Conservation (phyloP, 139 green algal genomes). For the Chlamydomonas schloesseri region DNA sequence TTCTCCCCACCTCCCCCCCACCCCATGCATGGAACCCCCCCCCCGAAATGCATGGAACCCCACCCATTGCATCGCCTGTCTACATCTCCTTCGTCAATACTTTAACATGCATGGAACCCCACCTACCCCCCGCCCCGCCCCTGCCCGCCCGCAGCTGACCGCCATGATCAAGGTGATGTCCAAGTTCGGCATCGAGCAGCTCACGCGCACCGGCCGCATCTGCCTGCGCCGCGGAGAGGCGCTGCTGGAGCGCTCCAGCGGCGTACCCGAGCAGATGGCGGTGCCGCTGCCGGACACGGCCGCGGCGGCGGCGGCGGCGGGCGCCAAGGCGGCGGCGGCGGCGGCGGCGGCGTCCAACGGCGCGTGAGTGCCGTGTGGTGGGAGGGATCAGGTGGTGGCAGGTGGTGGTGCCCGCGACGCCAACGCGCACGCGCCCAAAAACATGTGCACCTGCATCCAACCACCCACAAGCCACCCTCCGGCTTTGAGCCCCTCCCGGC, state of each 20-base stretch:
- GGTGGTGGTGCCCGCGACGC: no score
- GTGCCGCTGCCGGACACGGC: no score
- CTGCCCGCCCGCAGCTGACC: constrained; percentile 58
- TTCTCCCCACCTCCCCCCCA: no score
- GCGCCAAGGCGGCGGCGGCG: background rate
- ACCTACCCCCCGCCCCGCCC: background rate
- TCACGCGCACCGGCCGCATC: constrained; percentile 95
- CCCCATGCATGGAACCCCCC: no score
- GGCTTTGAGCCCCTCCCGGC: no score
- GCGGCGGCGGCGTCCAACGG: background rate
- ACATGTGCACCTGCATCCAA: no score
- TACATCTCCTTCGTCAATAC: no score
- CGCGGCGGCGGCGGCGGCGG: background rate
- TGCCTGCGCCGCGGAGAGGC: constrained; percentile 84
- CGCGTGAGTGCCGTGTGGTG: background rate
- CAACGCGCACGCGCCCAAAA: no score
- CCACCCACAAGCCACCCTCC: no score
- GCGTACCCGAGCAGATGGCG: constrained; percentile 26
- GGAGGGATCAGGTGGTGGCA: background rate
- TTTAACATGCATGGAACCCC: no score
- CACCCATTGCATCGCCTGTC: no score
- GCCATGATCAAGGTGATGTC: constrained; percentile 78
- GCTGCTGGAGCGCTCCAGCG: constrained; percentile 66
- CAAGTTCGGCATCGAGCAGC: constrained; percentile 88
- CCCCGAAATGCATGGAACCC: no score